phyloP scores from a whole-genome alignment of 2,329 filamentous ascomycete genomes.

The Pseudofabraea citricarpa region DNA sequence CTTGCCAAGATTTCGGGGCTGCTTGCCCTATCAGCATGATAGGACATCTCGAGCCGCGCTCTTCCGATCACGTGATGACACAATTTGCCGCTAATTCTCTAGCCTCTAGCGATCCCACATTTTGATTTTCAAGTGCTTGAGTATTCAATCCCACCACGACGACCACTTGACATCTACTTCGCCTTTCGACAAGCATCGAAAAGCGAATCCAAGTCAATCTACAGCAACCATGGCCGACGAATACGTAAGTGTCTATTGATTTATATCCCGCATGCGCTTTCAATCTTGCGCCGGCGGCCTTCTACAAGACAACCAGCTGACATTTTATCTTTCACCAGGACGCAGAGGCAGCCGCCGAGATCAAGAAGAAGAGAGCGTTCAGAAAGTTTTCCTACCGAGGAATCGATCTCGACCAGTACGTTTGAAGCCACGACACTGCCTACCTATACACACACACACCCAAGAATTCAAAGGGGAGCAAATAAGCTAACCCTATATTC shows the following conservation, averaged over 20 bases:
- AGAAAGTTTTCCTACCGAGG: conserved; percentile 99
- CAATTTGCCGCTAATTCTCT: too few relatives aligned
- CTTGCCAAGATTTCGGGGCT: too few relatives aligned
- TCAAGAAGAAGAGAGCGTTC: conserved; percentile 99
- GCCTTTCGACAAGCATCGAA: conserved; percentile 25
- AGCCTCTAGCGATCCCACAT: neutral
- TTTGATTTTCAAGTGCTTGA: conserved; percentile 10
- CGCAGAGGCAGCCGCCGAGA: conserved; percentile 95
- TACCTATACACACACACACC: conserved; percentile 12
- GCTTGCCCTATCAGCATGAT: too few relatives aligned
- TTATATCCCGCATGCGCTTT: too few relatives aligned
- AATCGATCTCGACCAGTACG: conserved; percentile 99
- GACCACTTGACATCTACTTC: conserved; percentile 11
- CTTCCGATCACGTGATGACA: too few relatives aligned
- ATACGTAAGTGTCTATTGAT: conserved; percentile 62
- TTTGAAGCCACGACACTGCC: too few relatives aligned
- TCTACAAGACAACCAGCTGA: conserved; percentile 29
- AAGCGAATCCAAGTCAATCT: conserved; percentile 16
- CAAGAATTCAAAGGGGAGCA: conserved; percentile 29
- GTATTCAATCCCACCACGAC: conserved; percentile 5
- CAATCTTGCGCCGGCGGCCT: too few relatives aligned
- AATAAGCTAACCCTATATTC: conserved; percentile 28
- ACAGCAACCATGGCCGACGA: conserved; percentile 77
- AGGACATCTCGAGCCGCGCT: too few relatives aligned
- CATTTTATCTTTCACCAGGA: conserved; percentile 54